phyloP scores from a whole-genome alignment of 208 protist genomes.

The Phytomonas sp. region DNA sequence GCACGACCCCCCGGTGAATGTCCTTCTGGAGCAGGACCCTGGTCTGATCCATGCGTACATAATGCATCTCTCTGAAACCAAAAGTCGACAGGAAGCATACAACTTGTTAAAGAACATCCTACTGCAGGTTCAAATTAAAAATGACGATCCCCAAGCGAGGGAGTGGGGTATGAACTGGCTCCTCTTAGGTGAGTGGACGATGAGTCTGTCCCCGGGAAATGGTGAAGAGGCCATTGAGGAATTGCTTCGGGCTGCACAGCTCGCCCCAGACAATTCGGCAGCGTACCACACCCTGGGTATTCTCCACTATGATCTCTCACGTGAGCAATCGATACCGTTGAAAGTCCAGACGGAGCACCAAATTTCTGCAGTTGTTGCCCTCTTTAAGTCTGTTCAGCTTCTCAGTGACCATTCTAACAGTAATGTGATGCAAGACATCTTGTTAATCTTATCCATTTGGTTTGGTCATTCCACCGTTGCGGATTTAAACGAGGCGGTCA shows the following conservation, averaged over 20 bases:
- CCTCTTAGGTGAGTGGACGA: slow-evolving; percentile 84
- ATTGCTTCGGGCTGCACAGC: slow-evolving; percentile 55
- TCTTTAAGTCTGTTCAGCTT: slow-evolving; percentile 78
- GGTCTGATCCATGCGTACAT: slow-evolving; percentile 86
- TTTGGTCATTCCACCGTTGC: slow-evolving; percentile 87
- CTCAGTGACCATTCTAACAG: slow-evolving; percentile 60
- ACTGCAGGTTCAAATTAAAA: slow-evolving; percentile 27
- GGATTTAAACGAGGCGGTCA: slow-evolving; percentile 79
- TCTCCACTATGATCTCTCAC: slow-evolving; percentile 77
- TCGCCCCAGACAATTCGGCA: slow-evolving; percentile 62
- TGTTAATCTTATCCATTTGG: slow-evolving; percentile 98
- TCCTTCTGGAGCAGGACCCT: slow-evolving; percentile 57
- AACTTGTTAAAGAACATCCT: slow-evolving; percentile 58
- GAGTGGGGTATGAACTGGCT: slow-evolving; percentile 80
- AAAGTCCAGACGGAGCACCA: slow-evolving; percentile 59
- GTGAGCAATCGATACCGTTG: slow-evolving; percentile 42
- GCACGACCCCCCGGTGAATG: slow-evolving; percentile 20
- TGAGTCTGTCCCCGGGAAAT: slow-evolving; percentile 64
- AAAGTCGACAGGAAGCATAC: slow-evolving; percentile 57
- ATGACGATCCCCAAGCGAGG: slow-evolving; percentile 32
- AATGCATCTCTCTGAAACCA: slow-evolving; percentile 59
- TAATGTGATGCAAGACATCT: slow-evolving; percentile 94
- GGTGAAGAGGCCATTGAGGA: slow-evolving; percentile 74
- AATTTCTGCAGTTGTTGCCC: slow-evolving; percentile 58
- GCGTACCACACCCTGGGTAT: slow-evolving; percentile 86